Base-by-base conservation (phyloP, 371 early-diverging fungal genomes). In the Mucor racemosus region DNA sequence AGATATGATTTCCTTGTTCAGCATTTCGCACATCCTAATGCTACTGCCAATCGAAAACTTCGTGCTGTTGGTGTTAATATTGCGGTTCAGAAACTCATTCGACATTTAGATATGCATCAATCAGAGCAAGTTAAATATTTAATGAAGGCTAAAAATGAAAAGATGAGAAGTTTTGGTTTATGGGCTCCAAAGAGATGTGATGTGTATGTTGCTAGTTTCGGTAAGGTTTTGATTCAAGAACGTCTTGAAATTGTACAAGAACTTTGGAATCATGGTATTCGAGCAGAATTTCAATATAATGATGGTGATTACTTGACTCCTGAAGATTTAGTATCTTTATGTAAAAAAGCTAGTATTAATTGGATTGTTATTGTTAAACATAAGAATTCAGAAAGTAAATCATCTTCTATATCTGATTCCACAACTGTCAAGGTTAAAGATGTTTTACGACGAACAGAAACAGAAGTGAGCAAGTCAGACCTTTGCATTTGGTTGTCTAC, bases 311-410 rank as follows among this genome's bases (percentile, higher is more conserved):
- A 85, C 15, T 68, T 89, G 68, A 89, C 88, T 9, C 87, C 90
- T 11, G 92, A 92, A 66, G 79, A 84, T 6, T 69, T 93, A 21
- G 79, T 82, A 8, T 78, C 80, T 7, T 74, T 81, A 7, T 92
- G 93, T 74, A 83, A 84, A 55, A 84, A 88, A 35, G 86, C 88
- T 41, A 88, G 92, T 41, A 92, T 93, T 64, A 90, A 89, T 69
- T 92, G 92, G 92, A 84, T 93, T 34, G 89, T 94, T 6, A 89
- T 91, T 54, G 80, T 94, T 15, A 92, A 92, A 66, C 86, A 86
- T 61, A 77, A 78, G 61, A 81, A 79, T 60, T 63, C 71, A 2
- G 81, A 82, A 21, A 68, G 67, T 39, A 76, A 80, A 44, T 72
- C 77, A 35, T 56, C 58, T 13, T 46, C 59, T 33, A 40, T 60